Percentiles rank a stretch among this genome's conserved stretches.
Evolutionary conservation across 768 basidiomycete species (phyloP).

Genomic region (Sporobolomyces phaffii): DNA sequence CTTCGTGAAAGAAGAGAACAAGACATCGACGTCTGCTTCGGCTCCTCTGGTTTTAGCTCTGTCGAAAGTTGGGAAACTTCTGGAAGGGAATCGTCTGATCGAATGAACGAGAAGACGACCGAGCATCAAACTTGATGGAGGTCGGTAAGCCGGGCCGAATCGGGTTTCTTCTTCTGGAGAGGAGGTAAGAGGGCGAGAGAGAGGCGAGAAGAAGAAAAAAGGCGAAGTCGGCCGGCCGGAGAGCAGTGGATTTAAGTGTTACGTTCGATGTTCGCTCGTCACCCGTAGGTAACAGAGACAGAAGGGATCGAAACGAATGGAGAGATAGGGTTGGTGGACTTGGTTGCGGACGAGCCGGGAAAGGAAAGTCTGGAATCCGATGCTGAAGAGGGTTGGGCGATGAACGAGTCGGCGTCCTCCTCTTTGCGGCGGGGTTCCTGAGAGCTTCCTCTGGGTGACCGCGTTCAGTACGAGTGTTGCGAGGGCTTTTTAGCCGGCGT

Average conservation of each 20-base stretch:
- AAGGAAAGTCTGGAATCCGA: too few relatives aligned
- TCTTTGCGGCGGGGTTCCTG: not conserved
- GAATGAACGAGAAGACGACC: not conserved
- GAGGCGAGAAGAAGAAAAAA: not conserved
- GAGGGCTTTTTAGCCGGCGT: not conserved
- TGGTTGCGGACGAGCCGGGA: not conserved
- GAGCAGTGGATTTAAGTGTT: not conserved
- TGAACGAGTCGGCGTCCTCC: too few relatives aligned
- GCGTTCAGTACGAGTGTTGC: not conserved
- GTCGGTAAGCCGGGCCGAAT: not conserved
- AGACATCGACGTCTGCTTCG: constrained; percentile 1
- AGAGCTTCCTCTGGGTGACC: not conserved
- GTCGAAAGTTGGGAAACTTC: not conserved
- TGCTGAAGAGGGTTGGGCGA: too few relatives aligned
- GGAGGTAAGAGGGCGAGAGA: not conserved
- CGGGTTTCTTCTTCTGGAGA: not conserved
- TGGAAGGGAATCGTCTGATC: not conserved
- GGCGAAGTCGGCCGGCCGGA: not conserved
- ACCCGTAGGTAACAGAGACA: not conserved
- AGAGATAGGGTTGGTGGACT: too few relatives aligned
- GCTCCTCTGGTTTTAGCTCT: constrained; percentile 1
- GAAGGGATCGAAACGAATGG: not conserved
- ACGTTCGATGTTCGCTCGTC: not conserved
- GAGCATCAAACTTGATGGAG: not conserved
- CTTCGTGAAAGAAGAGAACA: not conserved